Percentiles rank a stretch among this genome's conserved stretches.
These are phyloP conservation scores for Neofusicoccum sp. DNA, from an alignment of 2,329 filamentous ascomycete species.

Conservation along the genomic window DNA sequence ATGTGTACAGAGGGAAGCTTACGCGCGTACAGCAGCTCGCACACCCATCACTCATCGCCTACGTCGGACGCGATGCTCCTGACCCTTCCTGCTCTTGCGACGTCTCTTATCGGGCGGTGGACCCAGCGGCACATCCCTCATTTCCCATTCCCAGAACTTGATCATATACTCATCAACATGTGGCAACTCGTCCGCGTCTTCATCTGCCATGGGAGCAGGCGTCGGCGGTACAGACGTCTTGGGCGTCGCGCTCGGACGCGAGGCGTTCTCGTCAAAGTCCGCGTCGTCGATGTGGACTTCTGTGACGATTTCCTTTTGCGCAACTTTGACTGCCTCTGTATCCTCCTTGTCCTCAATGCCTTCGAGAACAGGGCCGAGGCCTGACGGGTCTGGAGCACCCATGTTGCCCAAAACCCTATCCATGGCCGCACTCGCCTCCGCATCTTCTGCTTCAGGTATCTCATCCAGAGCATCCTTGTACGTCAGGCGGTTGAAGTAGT, in stretches of 20 bases:
- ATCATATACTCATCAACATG: constrained; percentile 22
- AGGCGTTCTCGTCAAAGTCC: constrained; percentile 39
- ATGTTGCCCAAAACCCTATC: constrained; percentile 72
- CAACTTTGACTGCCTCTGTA: constrained; percentile 80
- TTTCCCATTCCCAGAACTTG: constrained; percentile 17
- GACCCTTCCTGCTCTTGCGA: constrained; percentile 13
- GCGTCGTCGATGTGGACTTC: constrained; percentile 49
- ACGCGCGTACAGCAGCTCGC: not conserved
- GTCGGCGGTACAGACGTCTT: constrained; percentile 22
- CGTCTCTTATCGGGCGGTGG: constrained; percentile 21
- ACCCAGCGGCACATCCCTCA: constrained; percentile 18
- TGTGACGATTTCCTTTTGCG: constrained; percentile 82
- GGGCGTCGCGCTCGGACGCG: constrained; percentile 28
- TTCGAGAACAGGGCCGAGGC: constrained; percentile 75
- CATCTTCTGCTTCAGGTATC: constrained; percentile 31
- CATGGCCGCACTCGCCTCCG: constrained; percentile 72
- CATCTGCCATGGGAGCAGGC: not conserved
- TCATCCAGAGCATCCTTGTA: constrained; percentile 70
- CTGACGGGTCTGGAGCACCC: constrained; percentile 52
- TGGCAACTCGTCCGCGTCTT: not conserved
- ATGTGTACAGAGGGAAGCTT: not conserved
- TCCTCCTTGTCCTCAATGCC: constrained; percentile 93
- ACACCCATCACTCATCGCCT: not conserved
- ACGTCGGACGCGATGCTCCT: constrained; percentile 20
- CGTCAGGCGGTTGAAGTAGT: constrained; percentile 82